phyloP scores from a whole-genome alignment of 768 basidiomycete species.

The Leccinum boreale region DNA sequence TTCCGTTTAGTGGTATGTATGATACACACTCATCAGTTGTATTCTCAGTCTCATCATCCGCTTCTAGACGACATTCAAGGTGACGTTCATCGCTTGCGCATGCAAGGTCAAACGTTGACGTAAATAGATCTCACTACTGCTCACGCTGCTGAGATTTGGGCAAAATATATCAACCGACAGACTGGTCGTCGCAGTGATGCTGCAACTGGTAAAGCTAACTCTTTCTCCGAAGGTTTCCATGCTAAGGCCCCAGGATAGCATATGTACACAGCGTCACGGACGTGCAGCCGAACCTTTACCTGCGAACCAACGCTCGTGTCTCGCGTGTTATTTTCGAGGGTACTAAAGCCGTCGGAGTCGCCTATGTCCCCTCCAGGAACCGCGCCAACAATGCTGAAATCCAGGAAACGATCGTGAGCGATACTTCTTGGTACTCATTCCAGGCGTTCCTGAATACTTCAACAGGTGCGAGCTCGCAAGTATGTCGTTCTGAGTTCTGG shows the following conservation, averaged over 20 bases:
- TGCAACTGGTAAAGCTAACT: slow-evolving; percentile 48
- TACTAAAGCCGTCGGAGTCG: slow-evolving; percentile 67
- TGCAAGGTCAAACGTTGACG: not conserved
- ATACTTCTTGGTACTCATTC: not conserved
- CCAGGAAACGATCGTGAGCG: slow-evolving; percentile 52
- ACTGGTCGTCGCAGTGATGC: slow-evolving; percentile 72
- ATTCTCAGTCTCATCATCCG: not conserved
- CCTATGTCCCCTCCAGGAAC: slow-evolving; percentile 63
- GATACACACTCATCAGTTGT: not conserved
- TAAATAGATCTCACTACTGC: slow-evolving; percentile 50
- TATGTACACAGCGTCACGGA: slow-evolving; percentile 74
- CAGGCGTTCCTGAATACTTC: not conserved
- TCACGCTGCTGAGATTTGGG: slow-evolving; percentile 70
- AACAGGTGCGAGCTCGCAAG: slow-evolving; percentile 54
- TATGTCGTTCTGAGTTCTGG: slow-evolving; percentile 63
- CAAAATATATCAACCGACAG: slow-evolving; percentile 73
- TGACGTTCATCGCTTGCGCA: slow-evolving; percentile 5
- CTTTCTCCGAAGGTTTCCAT: not conserved
- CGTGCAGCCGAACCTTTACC: slow-evolving; percentile 60
- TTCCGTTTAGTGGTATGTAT: slow-evolving; percentile 61
- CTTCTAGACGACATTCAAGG: slow-evolving; percentile 61
- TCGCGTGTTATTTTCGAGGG: slow-evolving; percentile 72
- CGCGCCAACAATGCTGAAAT: slow-evolving; percentile 49
- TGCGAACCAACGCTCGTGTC: slow-evolving; percentile 65
- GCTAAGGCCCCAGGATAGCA: slow-evolving; percentile 31